A percentile compares a stretch with the other conserved stretches of the same genome.
phyloP scores from a whole-genome alignment of 345 rosid species.

The Trapa incisa region DNA sequence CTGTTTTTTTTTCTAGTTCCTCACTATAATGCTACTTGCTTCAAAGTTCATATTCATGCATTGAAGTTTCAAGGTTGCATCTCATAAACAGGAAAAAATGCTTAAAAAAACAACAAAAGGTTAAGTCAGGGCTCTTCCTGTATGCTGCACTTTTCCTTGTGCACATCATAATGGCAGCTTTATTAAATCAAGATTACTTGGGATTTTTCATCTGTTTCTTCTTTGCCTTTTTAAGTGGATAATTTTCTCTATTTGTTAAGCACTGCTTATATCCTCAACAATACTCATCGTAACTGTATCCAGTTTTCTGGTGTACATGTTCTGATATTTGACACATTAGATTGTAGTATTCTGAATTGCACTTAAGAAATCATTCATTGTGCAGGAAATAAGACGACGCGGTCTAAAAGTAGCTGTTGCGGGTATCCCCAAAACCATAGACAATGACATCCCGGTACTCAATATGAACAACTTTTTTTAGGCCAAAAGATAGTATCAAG shows the following conservation, averaged over 20 bases:
- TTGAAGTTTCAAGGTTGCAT: neutral
- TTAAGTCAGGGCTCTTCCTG: neutral
- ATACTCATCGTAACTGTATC: neutral
- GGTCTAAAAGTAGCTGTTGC: constrained; percentile 75
- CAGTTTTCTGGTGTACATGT: neutral
- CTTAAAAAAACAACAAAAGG: neutral
- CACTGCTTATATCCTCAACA: neutral
- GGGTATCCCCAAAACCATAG: constrained; percentile 89
- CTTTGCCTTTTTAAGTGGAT: neutral
- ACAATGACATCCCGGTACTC: constrained; percentile 82
- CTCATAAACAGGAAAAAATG: neutral
- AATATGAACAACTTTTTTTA: neutral
- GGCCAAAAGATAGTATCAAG: too few relatives aligned
- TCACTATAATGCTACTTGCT: neutral
- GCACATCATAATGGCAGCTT: neutral
- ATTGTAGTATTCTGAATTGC: neutral
- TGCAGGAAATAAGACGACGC: constrained; percentile 68
- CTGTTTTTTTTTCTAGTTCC: neutral
- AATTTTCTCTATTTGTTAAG: neutral
- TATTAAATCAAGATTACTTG: neutral
- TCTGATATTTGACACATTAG: neutral
- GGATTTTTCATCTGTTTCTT: neutral
- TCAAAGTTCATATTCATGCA: neutral
- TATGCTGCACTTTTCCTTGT: neutral
- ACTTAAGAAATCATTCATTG: constrained; percentile 1